Conservation (phyloP, 176 grass and related monocot genomes). For the Bromus sterilis region DNA sequence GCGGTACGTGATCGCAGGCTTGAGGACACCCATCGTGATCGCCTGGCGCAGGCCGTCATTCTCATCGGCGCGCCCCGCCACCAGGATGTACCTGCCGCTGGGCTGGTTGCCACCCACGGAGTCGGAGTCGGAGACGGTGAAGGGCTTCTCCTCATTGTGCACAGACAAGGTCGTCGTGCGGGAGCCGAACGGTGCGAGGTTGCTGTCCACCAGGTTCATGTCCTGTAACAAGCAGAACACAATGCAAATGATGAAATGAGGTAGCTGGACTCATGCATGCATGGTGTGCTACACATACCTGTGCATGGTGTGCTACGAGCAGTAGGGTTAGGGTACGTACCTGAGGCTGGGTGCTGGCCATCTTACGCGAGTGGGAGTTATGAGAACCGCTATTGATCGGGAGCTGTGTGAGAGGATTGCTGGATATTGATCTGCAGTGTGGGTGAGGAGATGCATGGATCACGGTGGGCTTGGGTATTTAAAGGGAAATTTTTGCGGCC, state of each 20-base stretch:
- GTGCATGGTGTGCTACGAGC: neutral
- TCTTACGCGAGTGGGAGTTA: neutral
- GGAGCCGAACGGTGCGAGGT: constrained; percentile 7
- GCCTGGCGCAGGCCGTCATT: constrained; percentile 23
- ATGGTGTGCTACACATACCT: too few species aligned
- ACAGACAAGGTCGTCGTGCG: constrained; percentile 27
- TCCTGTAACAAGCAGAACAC: constrained; percentile 7
- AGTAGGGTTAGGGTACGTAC: neutral
- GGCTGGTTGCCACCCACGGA: neutral
- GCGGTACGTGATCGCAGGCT: constrained; percentile 28
- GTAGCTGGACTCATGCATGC: too few species aligned
- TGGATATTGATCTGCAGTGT: neutral
- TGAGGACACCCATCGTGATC: neutral
- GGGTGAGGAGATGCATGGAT: neutral
- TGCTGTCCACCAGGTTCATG: constrained; percentile 17
- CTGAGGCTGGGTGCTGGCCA: neutral
- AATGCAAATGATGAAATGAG: too few species aligned
- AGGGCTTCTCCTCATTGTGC: neutral
- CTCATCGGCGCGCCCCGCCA: neutral
- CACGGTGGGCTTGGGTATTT: constrained; percentile 2
- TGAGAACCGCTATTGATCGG: neutral
- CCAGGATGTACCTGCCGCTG: constrained; percentile 10
- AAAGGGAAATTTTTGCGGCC: neutral
- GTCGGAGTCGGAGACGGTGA: too few species aligned
- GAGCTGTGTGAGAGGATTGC: neutral